Evolutionary conservation across 177 flowering plant genomes (phyloP).

Genomic region (Vitis hybrid): DNA sequence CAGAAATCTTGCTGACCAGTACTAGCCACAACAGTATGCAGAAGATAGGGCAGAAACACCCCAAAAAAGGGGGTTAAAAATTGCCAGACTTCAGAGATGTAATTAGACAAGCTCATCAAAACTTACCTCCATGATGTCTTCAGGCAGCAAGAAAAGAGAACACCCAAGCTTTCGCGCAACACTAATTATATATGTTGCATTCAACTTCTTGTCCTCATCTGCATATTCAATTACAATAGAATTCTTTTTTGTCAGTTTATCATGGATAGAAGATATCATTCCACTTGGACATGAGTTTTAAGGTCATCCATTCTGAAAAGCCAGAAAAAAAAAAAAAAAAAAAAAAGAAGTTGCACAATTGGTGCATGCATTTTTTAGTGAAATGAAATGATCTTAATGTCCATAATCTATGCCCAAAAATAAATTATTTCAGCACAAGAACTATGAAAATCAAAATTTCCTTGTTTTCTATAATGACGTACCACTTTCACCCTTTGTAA

Average conservation of each 20-base stretch:
- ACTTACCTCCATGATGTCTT: slow-evolving; percentile 63
- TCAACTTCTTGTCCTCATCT: slow-evolving; percentile 67
- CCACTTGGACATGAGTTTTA: not conserved
- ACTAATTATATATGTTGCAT: slow-evolving; percentile 64
- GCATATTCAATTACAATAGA: slow-evolving; percentile 14
- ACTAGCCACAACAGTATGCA: no score
- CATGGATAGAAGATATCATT: not conserved
- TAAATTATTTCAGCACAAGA: not conserved
- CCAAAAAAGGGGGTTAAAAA: not conserved
- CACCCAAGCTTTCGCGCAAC: slow-evolving; percentile 73
- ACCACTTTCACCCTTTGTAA: slow-evolving; percentile 61
- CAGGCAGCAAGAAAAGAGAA: slow-evolving; percentile 61
- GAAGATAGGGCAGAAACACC: not conserved
- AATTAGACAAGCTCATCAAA: not conserved
- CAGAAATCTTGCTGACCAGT: not conserved
- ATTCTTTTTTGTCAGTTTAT: not conserved
- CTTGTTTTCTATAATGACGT: slow-evolving; percentile 2
- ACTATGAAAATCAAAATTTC: not conserved
- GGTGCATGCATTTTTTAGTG: not conserved
- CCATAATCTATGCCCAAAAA: not conserved
- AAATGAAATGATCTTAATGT: not conserved
- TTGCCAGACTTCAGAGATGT: not conserved
- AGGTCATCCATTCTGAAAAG: not conserved
- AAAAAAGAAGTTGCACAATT: not conserved
- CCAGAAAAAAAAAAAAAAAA: not conserved